phyloP scores from a whole-genome alignment of 768 basidiomycete genomes.

The Cystobasidium tubakii region DNA sequence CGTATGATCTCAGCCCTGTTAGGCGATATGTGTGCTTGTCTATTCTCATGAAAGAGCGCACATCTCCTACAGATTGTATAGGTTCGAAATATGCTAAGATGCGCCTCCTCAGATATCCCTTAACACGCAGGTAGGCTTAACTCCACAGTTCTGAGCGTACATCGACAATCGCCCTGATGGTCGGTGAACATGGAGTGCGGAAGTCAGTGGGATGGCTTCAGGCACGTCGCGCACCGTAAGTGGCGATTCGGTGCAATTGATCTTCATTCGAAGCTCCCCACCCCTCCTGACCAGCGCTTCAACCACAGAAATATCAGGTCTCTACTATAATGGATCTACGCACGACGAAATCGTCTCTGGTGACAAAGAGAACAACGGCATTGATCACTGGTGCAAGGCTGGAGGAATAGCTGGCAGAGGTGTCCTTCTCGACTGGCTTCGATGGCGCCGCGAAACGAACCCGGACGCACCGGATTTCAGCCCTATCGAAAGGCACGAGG shows the following conservation, averaged over 20 bases:
- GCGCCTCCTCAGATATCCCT: neutral
- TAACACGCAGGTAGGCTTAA: slow-evolving; percentile 10
- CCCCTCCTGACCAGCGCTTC: too few relatives aligned
- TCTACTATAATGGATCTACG: slow-evolving; percentile 24
- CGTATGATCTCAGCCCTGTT: too few relatives aligned
- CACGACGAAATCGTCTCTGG: slow-evolving; percentile 15
- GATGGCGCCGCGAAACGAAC: slow-evolving; percentile 34
- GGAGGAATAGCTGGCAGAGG: slow-evolving; percentile 41
- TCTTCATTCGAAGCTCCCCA: too few relatives aligned
- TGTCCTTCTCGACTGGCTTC: slow-evolving; percentile 39
- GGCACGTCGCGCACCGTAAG: slow-evolving; percentile 35
- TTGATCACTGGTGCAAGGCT: slow-evolving; percentile 31
- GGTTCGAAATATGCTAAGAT: neutral
- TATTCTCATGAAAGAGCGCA: too few relatives aligned
- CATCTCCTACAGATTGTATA: too few relatives aligned
- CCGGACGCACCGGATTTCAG: neutral
- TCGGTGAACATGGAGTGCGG: neutral
- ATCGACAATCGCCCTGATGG: neutral
- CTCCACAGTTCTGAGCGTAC: too few relatives aligned
- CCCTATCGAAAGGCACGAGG: slow-evolving; percentile 23
- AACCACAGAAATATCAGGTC: neutral
- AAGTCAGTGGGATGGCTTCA: slow-evolving; percentile 40
- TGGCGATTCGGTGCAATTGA: slow-evolving; percentile 7
- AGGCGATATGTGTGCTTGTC: too few relatives aligned
- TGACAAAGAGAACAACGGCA: neutral